Evolutionary conservation across 768 basidiomycete genomes (phyloP), one percentile per base, ranked within the genome.

Genomic region (Xerocomellus dryophilus): DNA sequence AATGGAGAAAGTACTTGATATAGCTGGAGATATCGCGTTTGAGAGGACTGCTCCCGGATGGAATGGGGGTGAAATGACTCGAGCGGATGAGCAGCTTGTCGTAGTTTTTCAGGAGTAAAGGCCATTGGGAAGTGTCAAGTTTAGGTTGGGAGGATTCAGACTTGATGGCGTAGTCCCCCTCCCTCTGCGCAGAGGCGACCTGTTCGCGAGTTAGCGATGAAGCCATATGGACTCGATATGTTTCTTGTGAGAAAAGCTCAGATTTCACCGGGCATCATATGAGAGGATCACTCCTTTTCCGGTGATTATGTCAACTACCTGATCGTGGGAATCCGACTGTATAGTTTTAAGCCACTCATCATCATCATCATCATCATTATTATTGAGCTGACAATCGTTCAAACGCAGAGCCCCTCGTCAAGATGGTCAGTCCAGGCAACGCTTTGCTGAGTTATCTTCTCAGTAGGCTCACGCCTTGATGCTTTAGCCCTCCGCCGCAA

Each of bases 21-120:
- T 99, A 98, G 51, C 82, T 81, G 15, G 79, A 76, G 46, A 99
- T 88, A 66, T 99, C 97, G 47, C 97, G 87, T 75, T 97, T 98
- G 63, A 99, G 77, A 40, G 97, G 97, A 62, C 87, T 91, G 70
- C 88, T 93, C 38, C 97, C 96, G 20, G 86, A 81, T 25, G 95
- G 93, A 65, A 99, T 97, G 53, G 96, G 97, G 9, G 97, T 98
- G 73, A 98, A 99, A 77, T 99, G 97, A 54, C 90, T 88, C 29
- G 93, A 95, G 52, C 97, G 88, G 63, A 93, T 84, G 54, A 96
- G 85, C 18, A 97, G 77, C 71, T 97, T 96, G 81, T 98, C 96
- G 73, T 98, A 99, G 73, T 99, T 98, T 83, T 98, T 99, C 54
- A 99, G 81, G 5, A 99, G 83, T 9, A 99, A 78, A 34, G 97